phyloP scores from a whole-genome alignment of 495 filamentous ascomycete genomes.

The Copromyces sp. region DNA sequence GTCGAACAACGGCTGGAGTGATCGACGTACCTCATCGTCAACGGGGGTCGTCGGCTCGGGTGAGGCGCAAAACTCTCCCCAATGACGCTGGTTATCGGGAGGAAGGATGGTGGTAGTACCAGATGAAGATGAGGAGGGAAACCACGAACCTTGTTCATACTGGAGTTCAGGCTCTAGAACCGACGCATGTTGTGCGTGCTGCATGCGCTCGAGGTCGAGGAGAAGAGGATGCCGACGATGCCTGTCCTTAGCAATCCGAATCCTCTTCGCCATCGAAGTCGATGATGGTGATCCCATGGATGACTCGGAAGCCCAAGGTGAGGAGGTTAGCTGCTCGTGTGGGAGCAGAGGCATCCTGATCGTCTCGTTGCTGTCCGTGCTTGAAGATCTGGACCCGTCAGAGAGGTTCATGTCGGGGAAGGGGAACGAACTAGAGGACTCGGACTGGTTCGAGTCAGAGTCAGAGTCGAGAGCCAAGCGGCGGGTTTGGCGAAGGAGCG shows the following conservation, averaged over 20 bases:
- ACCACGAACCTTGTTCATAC: not conserved
- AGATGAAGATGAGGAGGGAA: not conserved
- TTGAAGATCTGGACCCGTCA: not conserved
- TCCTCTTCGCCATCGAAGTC: not conserved
- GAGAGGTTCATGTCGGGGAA: not conserved
- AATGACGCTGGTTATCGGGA: not conserved
- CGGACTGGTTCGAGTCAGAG: not conserved
- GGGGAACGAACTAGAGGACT: not conserved
- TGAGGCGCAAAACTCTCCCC: not conserved
- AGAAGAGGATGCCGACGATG: not conserved
- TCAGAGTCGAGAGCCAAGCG: not conserved
- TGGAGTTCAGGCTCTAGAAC: not conserved
- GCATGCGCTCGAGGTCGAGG: not conserved
- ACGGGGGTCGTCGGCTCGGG: not conserved
- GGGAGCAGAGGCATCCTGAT: not conserved
- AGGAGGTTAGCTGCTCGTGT: not conserved
- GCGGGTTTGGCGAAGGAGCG: not conserved
- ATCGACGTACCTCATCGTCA: not conserved
- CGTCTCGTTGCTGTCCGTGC: not conserved
- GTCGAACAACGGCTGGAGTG: not conserved
- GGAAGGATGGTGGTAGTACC: not conserved
- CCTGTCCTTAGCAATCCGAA: not conserved
- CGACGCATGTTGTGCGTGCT: not conserved
- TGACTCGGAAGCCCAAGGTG: not conserved
- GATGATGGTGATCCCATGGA: not conserved